Percentiles rank a stretch among this genome's conserved stretches.
These are phyloP conservation scores for Mikania micrantha DNA, from an alignment of 129 eudicot genomes.

Conservation along the genomic window DNA sequence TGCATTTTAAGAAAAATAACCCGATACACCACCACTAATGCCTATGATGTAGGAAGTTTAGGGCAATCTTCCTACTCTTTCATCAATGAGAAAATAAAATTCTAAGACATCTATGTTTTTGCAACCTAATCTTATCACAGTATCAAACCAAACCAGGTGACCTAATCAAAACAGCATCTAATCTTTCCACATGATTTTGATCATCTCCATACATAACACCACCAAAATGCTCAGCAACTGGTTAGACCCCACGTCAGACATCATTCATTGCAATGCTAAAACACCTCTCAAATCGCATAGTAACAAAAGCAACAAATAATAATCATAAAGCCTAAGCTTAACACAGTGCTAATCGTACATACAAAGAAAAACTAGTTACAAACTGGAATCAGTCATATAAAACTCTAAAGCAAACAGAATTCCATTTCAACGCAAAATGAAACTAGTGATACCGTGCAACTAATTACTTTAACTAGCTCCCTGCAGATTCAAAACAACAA, in stretches of 20 bases:
- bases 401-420: no score
- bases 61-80: neutral
- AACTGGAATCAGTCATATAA: neutral
- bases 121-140: constrained; percentile 12
- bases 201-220: constrained; percentile 1
- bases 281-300: neutral
- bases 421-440: no score
- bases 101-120: neutral
- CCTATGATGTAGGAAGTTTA: neutral
- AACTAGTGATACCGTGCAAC: neutral
- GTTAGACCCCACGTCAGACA: neutral
- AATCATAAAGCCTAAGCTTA: neutral
- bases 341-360: neutral
- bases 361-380: neutral
- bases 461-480: neutral
- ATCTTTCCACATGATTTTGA: neutral
- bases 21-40: neutral
- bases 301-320: neutral
- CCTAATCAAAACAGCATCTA: constrained; percentile 8
- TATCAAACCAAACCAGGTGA: neutral
- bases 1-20: neutral
- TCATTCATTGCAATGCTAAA: constrained; percentile 2
- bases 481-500: neutral
- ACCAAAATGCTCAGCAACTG: neutral
- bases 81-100: neutral